phyloP scores from a whole-genome alignment of 164 flowering plant genomes.

The Macadamia integrifolia region DNA sequence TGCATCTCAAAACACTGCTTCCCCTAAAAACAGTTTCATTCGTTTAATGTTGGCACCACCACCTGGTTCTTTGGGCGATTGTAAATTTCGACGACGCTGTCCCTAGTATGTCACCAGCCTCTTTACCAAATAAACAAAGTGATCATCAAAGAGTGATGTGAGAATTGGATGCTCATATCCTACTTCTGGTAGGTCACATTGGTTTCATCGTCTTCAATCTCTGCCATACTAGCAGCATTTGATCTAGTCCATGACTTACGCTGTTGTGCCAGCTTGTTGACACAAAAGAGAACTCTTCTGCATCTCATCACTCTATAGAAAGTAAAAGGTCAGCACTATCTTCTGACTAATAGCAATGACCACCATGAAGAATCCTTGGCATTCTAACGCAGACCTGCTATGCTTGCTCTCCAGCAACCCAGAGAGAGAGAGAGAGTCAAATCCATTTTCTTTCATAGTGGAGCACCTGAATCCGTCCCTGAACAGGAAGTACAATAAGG shows the following conservation, averaged over 20 bases:
- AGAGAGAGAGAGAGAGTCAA: too few relatives aligned
- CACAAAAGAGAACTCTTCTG: slow-evolving; percentile 49
- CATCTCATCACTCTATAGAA: slow-evolving; percentile 80
- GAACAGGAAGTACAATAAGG: too few relatives aligned
- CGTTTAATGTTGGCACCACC: slow-evolving; percentile 71
- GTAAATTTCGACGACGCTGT: slow-evolving; percentile 64
- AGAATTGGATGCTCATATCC: slow-evolving; percentile 63
- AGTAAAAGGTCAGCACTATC: slow-evolving; percentile 76
- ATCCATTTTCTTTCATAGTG: too few relatives aligned
- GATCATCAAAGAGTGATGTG: slow-evolving; percentile 49
- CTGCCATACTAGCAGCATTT: slow-evolving; percentile 63
- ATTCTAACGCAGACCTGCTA: slow-evolving; percentile 12
- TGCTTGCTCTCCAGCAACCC: too few relatives aligned
- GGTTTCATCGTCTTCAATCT: slow-evolving; percentile 57
- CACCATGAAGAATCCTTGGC: slow-evolving; percentile 56
- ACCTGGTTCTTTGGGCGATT: slow-evolving; percentile 80
- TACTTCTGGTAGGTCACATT: slow-evolving; percentile 32
- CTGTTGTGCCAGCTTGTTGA: slow-evolving; percentile 37
- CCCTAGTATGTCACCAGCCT: slow-evolving; percentile 70
- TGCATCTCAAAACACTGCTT: slow-evolving; percentile 80
- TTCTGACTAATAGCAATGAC: slow-evolving; percentile 89
- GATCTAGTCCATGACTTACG: slow-evolving; percentile 68
- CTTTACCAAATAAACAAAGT: slow-evolving; percentile 52
- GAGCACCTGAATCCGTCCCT: too few relatives aligned
- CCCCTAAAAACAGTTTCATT: slow-evolving; percentile 55